Evolutionary conservation across 2,329 filamentous ascomycete genomes (phyloP).

Genomic region (Bipolaris oryzae): DNA sequence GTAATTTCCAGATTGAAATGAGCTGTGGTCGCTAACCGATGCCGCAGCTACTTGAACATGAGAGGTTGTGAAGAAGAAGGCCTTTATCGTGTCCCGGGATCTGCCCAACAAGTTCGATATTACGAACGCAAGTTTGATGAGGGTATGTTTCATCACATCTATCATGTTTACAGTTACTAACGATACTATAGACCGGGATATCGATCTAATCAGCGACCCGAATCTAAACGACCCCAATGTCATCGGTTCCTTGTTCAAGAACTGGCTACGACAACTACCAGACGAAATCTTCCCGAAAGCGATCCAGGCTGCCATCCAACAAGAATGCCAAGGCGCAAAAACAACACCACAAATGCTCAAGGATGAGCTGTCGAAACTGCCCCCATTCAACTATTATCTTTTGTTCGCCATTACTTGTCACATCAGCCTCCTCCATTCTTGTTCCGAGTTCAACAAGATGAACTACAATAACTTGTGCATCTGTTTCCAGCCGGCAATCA

Average conservation of each 20-base stretch:
- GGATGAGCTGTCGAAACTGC: slow-evolving; percentile 90
- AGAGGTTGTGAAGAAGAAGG: slow-evolving; percentile 94
- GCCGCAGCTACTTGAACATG: slow-evolving; percentile 78
- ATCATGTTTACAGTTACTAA: slow-evolving; percentile 15
- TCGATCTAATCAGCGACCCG: slow-evolving; percentile 85
- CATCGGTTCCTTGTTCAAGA: slow-evolving; percentile 93
- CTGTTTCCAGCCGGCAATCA: slow-evolving; percentile 96
- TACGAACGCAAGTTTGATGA: slow-evolving; percentile 93
- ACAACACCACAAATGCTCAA: slow-evolving; percentile 83
- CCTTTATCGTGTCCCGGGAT: slow-evolving; percentile 89
- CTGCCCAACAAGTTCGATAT: slow-evolving; percentile 86
- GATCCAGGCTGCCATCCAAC: slow-evolving; percentile 78
- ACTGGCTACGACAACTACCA: slow-evolving; percentile 92
- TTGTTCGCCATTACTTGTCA: slow-evolving; percentile 97
- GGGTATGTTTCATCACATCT: slow-evolving; percentile 56
- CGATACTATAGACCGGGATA: slow-evolving; percentile 70
- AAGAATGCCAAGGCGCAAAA: slow-evolving; percentile 78
- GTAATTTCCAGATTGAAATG: slow-evolving; percentile 32
- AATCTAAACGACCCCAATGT: slow-evolving; percentile 97
- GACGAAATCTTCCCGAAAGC: slow-evolving; percentile 90
- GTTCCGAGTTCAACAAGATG: slow-evolving; percentile 98
- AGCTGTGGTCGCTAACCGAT: slow-evolving; percentile 18
- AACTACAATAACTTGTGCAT: slow-evolving; percentile 94
- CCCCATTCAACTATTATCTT: slow-evolving; percentile 96
- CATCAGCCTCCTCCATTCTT: slow-evolving; percentile 85